Evolutionary conservation across 2,329 filamentous ascomycete species (phyloP), one percentile per base, ranked within the genome.

Genomic region (Fusarium zealandicum): DNA sequence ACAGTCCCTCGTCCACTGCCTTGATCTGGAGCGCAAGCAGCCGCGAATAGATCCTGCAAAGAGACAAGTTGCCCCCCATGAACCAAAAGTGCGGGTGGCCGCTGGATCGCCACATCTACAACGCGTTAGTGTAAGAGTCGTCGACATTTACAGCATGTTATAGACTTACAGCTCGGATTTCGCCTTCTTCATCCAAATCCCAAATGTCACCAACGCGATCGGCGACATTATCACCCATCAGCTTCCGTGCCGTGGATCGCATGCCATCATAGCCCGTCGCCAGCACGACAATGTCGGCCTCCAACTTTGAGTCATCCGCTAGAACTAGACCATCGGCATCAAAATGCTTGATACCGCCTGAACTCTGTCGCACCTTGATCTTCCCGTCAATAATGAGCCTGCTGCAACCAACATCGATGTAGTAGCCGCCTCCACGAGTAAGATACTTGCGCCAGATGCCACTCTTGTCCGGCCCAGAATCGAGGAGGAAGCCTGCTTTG

Each of bases 401-500:
- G 12, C 66, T 70, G 13, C 67, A 69, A 1, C 76, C 77, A 16
- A 76, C 72, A 46, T 80, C 76, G 20, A 78, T 72, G 59, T 78
- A 79, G 55, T 76, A 78, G 12, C 73, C 71, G 3, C 76, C 76
- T 1, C 72, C 72, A 6, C 71, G 66, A 13, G 71, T 69, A 30
- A 77, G 33, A 18, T 57, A 60, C 31, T 61, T 59, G 32, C 40
- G 37, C 39, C 81, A 76, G 12, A 87, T 73, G 0, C 85, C 84
- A 0, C 76, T 73, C 2, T 76, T 77, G 54, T 83, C 77, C 0
- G 80, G 78, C 0, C 84, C 84, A 9, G 65, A 72, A 61, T 88
- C 84, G 3, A 83, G 68, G 40, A 76, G 75, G 73, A 88, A 87
- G 0, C 85, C 85, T 0, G 76, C 82, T 35, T 72, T 76, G 35